A percentile compares a stretch with the other conserved stretches of the same genome.
Conservation (phyloP, 1,284 basidiomycete species). For the Ustanciosporium gigantosporum region DNA sequence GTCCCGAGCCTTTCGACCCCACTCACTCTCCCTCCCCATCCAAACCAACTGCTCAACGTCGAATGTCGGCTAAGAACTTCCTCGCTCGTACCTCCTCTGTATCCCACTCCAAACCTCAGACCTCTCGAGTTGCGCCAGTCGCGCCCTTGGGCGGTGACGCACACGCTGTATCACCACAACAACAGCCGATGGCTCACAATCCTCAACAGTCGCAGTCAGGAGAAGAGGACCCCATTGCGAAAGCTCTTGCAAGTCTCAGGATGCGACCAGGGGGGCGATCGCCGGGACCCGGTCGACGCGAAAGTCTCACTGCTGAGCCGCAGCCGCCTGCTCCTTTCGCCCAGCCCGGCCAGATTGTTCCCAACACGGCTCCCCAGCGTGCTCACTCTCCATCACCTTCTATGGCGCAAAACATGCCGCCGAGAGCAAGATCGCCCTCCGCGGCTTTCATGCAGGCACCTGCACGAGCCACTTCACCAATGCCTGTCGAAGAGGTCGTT, state of each 20-base stretch:
- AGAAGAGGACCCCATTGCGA: slow-evolving; percentile 74
- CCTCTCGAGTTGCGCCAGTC: slow-evolving; percentile 18
- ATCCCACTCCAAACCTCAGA: slow-evolving; percentile 22
- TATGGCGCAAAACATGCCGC: slow-evolving; percentile 30
- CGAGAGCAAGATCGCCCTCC: slow-evolving; percentile 72
- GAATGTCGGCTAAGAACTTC: slow-evolving; percentile 49
- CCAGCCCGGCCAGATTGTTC: slow-evolving; percentile 30
- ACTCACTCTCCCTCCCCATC: slow-evolving; percentile 2
- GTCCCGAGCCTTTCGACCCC: slow-evolving; percentile 3
- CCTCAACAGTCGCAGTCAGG: slow-evolving; percentile 58
- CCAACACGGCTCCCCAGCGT: slow-evolving; percentile 32
- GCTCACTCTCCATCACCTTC: slow-evolving; percentile 37
- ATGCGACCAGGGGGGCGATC: slow-evolving; percentile 47
- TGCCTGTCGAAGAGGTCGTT: slow-evolving; percentile 74
- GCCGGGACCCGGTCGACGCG: slow-evolving; percentile 35
- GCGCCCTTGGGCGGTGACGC: slow-evolving; percentile 16
- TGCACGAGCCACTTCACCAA: slow-evolving; percentile 64
- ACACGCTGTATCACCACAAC: slow-evolving; percentile 1
- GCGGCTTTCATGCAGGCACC: slow-evolving; percentile 77
- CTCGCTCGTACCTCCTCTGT: slow-evolving; percentile 51
- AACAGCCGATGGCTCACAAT: not conserved
- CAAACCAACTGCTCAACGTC: slow-evolving; percentile 8
- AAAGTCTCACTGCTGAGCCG: slow-evolving; percentile 23
- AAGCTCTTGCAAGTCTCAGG: slow-evolving; percentile 69
- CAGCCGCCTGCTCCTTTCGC: slow-evolving; percentile 17